phyloP scores from a whole-genome alignment of 2,329 filamentous ascomycete genomes.

The Dendryphion nanum region DNA sequence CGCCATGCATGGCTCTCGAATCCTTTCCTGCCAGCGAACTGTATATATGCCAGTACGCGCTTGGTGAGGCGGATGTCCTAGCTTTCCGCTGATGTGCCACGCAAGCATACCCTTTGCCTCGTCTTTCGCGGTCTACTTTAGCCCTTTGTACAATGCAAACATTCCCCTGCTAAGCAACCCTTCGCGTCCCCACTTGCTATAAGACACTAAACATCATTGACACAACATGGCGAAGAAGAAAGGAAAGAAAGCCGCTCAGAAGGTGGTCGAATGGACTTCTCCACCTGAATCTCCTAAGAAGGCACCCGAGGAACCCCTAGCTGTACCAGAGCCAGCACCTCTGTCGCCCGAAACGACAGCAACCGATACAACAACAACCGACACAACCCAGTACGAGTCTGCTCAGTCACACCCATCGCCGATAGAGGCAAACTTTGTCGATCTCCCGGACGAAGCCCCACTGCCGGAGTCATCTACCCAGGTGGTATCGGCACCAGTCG shows the following conservation, averaged over 20 bases:
- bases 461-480: neutral
- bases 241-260: slow-evolving; percentile 23
- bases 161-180: slow-evolving; percentile 13
- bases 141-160: slow-evolving; percentile 24
- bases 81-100: slow-evolving; percentile 36
- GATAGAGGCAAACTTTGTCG: slow-evolving; percentile 16
- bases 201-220: neutral
- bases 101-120: slow-evolving; percentile 33
- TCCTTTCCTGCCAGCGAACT: slow-evolving; percentile 21
- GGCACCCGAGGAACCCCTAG: slow-evolving; percentile 19
- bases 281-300: slow-evolving; percentile 25
- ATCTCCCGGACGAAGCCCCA: slow-evolving; percentile 2
- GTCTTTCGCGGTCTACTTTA: slow-evolving; percentile 17
- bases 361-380: slow-evolving; percentile 8
- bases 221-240: slow-evolving; percentile 35
- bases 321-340: slow-evolving; percentile 14
- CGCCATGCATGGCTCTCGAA: slow-evolving; percentile 25
- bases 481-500: neutral
- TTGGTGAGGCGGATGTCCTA: slow-evolving; percentile 28
- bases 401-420: slow-evolving; percentile 15
- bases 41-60: slow-evolving; percentile 38
- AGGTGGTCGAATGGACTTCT: slow-evolving; percentile 25
- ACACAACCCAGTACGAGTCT: slow-evolving; percentile 15
- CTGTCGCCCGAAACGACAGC: slow-evolving; percentile 11
- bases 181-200: slow-evolving; percentile 7